These are phyloP conservation scores for Halenospora varia DNA, from an alignment of 495 filamentous ascomycete species.

Conservation along the genomic window DNA sequence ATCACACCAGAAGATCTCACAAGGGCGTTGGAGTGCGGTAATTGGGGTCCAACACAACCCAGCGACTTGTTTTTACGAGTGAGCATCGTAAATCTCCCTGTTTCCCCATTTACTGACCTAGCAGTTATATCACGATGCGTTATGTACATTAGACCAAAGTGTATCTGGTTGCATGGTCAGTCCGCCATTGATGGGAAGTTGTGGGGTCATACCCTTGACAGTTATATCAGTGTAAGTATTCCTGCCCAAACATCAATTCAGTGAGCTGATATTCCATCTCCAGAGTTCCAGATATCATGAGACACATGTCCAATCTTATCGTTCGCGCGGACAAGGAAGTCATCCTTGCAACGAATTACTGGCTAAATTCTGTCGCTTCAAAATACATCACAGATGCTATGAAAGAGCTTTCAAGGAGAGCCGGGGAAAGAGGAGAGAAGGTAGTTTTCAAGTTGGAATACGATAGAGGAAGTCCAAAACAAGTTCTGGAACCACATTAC, in stretches of 20 bases:
- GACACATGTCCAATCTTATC: conserved; percentile 74
- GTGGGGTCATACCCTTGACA: conserved; percentile 62
- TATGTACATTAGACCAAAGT: conserved; percentile 56
- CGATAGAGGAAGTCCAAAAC: conserved; percentile 63
- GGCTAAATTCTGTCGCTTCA: conserved; percentile 63
- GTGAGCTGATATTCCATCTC: no score
- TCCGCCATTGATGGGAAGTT: conserved; percentile 65
- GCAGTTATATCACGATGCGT: conserved; percentile 62
- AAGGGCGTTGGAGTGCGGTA: conserved; percentile 55
- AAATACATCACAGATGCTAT: conserved; percentile 65
- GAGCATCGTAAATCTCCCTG: conserved; percentile 4
- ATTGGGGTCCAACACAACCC: conserved; percentile 59
- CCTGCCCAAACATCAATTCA: no score
- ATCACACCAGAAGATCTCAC: conserved; percentile 41
- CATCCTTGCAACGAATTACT: conserved; percentile 70
- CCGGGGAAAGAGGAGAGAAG: conserved; percentile 51
- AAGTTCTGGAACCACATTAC: conserved; percentile 60
- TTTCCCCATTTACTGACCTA: not conserved
- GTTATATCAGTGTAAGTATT: conserved; percentile 55
- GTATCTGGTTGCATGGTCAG: conserved; percentile 56
- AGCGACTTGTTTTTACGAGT: conserved; percentile 65
- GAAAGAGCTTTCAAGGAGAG: conserved; percentile 60
- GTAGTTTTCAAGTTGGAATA: conserved; percentile 72
- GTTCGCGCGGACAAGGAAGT: conserved; percentile 68
- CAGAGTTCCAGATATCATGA: conserved; percentile 61